Evolutionary conservation across 371 early-diverging fungal species (phyloP).

Genomic region (Actinomortierella ambigua): DNA sequence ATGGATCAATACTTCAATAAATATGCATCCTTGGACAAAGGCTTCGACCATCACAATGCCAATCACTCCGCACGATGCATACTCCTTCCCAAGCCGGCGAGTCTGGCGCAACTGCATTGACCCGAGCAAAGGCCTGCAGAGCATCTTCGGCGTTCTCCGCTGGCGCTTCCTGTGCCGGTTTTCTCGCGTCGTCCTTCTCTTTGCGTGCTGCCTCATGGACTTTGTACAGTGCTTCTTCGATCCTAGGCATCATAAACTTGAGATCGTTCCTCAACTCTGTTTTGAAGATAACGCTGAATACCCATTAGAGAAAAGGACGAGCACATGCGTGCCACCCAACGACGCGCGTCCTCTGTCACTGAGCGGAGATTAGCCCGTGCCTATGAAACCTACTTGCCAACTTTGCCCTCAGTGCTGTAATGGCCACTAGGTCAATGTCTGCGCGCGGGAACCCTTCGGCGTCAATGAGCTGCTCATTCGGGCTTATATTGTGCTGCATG

Average conservation of each 20-base stretch:
- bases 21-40: not conserved
- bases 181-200: conserved; percentile 7
- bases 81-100: conserved; percentile 78
- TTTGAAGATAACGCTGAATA: too few relatives aligned
- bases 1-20: not conserved
- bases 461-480: conserved; percentile 79
- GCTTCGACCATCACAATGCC: not conserved
- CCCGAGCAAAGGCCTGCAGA: conserved; percentile 71
- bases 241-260: conserved; percentile 66
- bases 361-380: too few relatives aligned
- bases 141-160: conserved; percentile 2
- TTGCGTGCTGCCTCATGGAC: conserved; percentile 60
- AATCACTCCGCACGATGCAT: not conserved
- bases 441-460: conserved; percentile 81
- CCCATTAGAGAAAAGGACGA: too few relatives aligned
- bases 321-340: too few relatives aligned
- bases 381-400: too few relatives aligned
- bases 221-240: conserved; percentile 68
- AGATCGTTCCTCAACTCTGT: conserved; percentile 71
- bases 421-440: conserved; percentile 84
- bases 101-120: conserved; percentile 82
- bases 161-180: conserved; percentile 18
- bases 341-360: too few relatives aligned
- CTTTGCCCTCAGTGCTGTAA: conserved; percentile 47
- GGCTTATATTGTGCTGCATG: conserved; percentile 69